Evolutionary conservation across 257 asterid genomes (phyloP).

Genomic region (Gynochthodes officinalis): DNA sequence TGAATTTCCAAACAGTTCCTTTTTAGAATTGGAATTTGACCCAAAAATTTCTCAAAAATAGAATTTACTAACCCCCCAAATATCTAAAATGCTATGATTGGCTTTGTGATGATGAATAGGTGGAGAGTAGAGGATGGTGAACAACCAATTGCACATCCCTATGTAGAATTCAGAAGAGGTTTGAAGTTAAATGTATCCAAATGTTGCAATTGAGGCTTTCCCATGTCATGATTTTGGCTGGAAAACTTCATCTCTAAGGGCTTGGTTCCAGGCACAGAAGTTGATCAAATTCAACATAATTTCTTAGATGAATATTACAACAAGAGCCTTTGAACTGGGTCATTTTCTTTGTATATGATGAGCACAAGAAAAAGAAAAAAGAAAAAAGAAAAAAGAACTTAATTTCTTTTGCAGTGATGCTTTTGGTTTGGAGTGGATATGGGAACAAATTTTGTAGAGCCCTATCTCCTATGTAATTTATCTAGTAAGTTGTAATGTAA

Average conservation of each 20-base stretch:
- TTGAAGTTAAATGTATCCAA: conserved; percentile 34
- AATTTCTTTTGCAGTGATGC: neutral
- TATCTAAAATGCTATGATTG: too few relatives aligned
- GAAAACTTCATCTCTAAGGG: neutral
- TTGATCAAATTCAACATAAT: neutral
- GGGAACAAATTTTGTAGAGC: conserved; percentile 6
- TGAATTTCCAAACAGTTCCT: too few relatives aligned
- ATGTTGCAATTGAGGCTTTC: conserved; percentile 20
- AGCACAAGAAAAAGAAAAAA: conserved; percentile 2
- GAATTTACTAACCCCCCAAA: too few relatives aligned
- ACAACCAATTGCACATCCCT: conserved; percentile 63
- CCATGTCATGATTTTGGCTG: neutral
- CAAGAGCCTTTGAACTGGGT: neutral
- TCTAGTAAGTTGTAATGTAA: neutral
- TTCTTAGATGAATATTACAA: neutral
- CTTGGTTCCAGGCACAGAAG: neutral
- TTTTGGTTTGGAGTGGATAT: neutral
- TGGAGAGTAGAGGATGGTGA: conserved; percentile 67
- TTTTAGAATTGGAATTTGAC: too few relatives aligned
- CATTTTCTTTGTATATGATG: neutral
- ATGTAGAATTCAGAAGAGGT: conserved; percentile 57
- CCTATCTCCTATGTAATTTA: neutral
- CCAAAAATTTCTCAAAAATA: too few relatives aligned
- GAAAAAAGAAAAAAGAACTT: too few relatives aligned
- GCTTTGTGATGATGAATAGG: conserved; percentile 23